Percentiles rank a stretch among this genome's conserved stretches.
phyloP scores from a whole-genome alignment of 129 eudicot species.

The Ambrosia artemisiifolia region DNA sequence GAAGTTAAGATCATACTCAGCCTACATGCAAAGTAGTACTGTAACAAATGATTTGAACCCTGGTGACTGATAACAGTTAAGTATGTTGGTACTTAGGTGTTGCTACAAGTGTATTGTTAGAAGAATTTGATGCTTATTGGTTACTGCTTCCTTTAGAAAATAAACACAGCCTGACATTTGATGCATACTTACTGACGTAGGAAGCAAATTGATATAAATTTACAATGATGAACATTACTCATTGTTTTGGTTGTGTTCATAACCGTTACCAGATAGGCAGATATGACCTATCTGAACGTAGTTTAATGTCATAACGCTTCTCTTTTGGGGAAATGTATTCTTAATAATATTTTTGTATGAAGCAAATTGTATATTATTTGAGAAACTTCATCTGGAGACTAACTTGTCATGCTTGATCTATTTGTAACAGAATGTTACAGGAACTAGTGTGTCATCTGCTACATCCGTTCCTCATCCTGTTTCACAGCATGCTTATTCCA shows the following conservation, averaged over 20 bases:
- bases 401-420: slow-evolving; percentile 18
- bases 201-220: background rate
- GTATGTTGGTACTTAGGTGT: background rate
- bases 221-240: background rate
- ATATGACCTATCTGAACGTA: background rate
- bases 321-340: background rate
- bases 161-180: background rate
- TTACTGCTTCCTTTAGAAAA: background rate
- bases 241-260: background rate
- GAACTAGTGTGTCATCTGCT: slow-evolving; percentile 31
- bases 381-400: background rate
- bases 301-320: background rate
- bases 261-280: background rate
- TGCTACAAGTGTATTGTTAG: slow-evolving; percentile 2
- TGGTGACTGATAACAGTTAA: background rate
- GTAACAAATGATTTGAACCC: background rate
- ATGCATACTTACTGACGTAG: background rate
- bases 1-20: slow-evolving; percentile 11
- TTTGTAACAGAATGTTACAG: slow-evolving; percentile 41
- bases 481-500: slow-evolving; percentile 43
- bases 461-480: slow-evolving; percentile 37
- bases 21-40: background rate
- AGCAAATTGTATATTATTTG: background rate
- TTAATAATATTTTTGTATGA: background rate
- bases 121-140: slow-evolving; percentile 12